phyloP scores from a whole-genome alignment of 2,329 filamentous ascomycete genomes.

The Sordariomycetes sp. region DNA sequence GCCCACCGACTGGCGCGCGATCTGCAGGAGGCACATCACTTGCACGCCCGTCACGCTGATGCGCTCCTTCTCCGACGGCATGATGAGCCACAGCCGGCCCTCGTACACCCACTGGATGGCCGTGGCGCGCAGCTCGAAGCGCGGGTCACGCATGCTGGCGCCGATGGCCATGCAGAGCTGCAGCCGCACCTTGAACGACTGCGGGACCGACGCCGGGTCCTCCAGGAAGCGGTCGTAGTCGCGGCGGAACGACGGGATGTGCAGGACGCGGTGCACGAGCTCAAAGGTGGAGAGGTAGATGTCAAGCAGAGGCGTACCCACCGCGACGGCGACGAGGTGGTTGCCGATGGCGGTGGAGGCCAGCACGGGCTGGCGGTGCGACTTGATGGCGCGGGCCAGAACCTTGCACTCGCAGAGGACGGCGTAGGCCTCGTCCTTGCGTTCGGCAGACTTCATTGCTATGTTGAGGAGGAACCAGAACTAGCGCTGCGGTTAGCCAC shows the following conservation, averaged over 20 bases:
- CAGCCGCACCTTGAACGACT: constrained; percentile 40
- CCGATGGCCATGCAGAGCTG: constrained; percentile 50
- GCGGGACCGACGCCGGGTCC: constrained; percentile 12
- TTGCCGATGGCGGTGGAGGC: constrained; percentile 28
- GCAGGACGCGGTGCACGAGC: constrained; percentile 34
- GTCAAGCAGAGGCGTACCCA: constrained; percentile 35
- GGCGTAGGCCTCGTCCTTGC: background rate
- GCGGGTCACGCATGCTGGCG: constrained; percentile 34
- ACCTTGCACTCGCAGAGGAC: constrained; percentile 31
- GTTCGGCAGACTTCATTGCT: background rate
- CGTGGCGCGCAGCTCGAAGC: constrained; percentile 33
- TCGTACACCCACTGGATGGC: constrained; percentile 47
- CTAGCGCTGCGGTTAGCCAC: background rate
- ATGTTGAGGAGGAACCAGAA: background rate
- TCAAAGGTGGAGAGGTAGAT: constrained; percentile 38
- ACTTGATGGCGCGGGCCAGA: constrained; percentile 41
- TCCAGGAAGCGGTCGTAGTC: constrained; percentile 42
- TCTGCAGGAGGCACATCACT: constrained; percentile 27
- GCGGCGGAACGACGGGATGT: constrained; percentile 35
- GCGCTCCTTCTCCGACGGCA: constrained; percentile 40
- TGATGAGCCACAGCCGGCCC: constrained; percentile 41
- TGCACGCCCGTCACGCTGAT: constrained; percentile 41
- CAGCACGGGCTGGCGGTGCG: constrained; percentile 35
- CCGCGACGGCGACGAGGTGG: constrained; percentile 21
- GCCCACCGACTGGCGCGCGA: constrained; percentile 25